phyloP scores from a whole-genome alignment of 2,329 filamentous ascomycete genomes.

The Mycocentrospora acerina region DNA sequence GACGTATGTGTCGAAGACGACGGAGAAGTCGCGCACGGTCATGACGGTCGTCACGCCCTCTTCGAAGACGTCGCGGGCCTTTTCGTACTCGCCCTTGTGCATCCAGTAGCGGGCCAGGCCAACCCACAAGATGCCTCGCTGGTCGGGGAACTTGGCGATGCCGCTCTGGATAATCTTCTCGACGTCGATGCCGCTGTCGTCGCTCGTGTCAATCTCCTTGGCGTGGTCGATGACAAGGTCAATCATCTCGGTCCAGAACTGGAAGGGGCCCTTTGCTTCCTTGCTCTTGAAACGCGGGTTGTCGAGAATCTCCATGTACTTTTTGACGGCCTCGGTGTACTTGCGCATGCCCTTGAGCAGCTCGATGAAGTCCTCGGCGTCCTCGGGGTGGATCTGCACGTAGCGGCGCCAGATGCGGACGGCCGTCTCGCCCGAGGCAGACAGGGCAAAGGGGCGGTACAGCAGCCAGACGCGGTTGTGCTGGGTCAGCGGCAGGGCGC shows the following conservation, averaged over 20 bases:
- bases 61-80: slow-evolving; percentile 89
- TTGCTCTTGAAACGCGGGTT: slow-evolving; percentile 90
- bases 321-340: slow-evolving; percentile 87
- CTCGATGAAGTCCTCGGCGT: slow-evolving; percentile 93
- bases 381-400: slow-evolving; percentile 95
- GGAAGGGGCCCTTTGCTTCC: slow-evolving; percentile 90
- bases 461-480: slow-evolving; percentile 94
- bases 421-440: slow-evolving; percentile 84
- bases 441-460: slow-evolving; percentile 88
- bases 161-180: slow-evolving; percentile 92
- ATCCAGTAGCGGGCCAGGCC: slow-evolving; percentile 97
- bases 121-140: slow-evolving; percentile 92
- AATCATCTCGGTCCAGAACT: slow-evolving; percentile 97
- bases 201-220: slow-evolving; percentile 76
- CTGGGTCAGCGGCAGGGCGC: slow-evolving; percentile 89
- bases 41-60: slow-evolving; percentile 97
- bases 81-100: slow-evolving; percentile 86
- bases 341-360: slow-evolving; percentile 77
- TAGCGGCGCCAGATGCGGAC: slow-evolving; percentile 94
- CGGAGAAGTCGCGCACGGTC: slow-evolving; percentile 95
- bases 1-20: slow-evolving; percentile 93
- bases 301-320: slow-evolving; percentile 90
- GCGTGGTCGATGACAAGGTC: slow-evolving; percentile 91
- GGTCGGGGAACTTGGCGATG: slow-evolving; percentile 86
- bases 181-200: slow-evolving; percentile 82